phyloP scores from a whole-genome alignment of 73 alveolate species.

The Strombidium stylifer region DNA sequence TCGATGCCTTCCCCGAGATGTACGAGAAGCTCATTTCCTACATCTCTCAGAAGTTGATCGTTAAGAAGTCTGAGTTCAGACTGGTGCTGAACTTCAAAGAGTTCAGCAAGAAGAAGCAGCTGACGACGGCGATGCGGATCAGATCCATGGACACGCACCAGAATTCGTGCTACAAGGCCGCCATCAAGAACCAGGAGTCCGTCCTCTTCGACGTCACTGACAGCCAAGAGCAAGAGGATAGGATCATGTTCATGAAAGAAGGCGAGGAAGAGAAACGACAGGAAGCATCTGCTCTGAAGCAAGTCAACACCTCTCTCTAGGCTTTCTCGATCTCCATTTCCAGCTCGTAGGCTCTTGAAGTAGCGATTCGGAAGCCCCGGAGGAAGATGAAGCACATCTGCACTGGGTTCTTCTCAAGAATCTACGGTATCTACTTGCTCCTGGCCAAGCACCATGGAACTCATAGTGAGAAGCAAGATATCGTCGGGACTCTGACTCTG shows the following conservation, averaged over 20 bases:
- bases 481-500: neutral
- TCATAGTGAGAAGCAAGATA: conserved; percentile 9
- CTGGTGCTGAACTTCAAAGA: too few species aligned
- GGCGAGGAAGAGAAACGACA: neutral
- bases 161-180: too few species aligned
- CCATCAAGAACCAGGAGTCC: neutral
- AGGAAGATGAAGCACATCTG: neutral
- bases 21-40: conserved; percentile 19
- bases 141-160: too few species aligned
- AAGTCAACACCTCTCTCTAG: neutral
- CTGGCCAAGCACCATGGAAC: neutral
- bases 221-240: neutral
- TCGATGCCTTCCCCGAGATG: conserved; percentile 29
- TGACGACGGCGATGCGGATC: too few species aligned
- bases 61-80: too few species aligned
- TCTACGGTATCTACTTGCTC: conserved; percentile 8
- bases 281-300: neutral
- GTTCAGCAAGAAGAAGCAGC: too few species aligned
- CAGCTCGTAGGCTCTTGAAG: conserved; percentile 9
- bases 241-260: too few species aligned
- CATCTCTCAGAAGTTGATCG: neutral
- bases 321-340: conserved; percentile 20
- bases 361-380: conserved; percentile 4
- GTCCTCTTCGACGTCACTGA: neutral
- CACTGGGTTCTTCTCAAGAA: neutral